Evolutionary conservation across 2,329 filamentous ascomycete species (phyloP), one percentile per base, ranked within the genome.

Genomic region (Coniosporium tulheliwenetii): DNA sequence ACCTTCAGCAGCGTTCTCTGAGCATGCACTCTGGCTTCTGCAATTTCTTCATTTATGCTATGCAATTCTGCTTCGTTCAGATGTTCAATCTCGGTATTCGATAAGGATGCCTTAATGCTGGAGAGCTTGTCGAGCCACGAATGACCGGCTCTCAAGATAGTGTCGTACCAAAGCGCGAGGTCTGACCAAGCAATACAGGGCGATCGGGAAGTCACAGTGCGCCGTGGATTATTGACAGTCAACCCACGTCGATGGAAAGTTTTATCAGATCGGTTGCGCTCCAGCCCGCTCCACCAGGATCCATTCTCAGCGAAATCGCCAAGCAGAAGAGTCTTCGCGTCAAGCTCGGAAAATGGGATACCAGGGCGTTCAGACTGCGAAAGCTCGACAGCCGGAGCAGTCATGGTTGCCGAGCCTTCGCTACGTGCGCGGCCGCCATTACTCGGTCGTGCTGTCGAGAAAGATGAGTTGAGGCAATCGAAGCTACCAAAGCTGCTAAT

Each of bases 261-360:
- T 47, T 60, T 54, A 16, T 55, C 54, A 2, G 50, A 47, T 2
- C 44, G 44, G 26, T 52, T 51, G n/a, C 51, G 60, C 15, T 58
- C 47, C 40, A 57, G 70, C 1, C 79, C 81, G 37, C 79, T 78
- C 82, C 83, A 89, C 84, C 82, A 89, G 7, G 73, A 74, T 2
- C 81, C 83, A 52, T 91, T 91, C 54, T 91, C 84, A 1, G 79
- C 81, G 48, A 87, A 69, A 50, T 87, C 75, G 2, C 82, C 83
- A 2, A 87, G 58, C 5, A 86, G 64, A 14, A 89, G 63, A 5
- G 81, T 71, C 52, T 86, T 91, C 1, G 80, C 74, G 54, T 91
- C 84, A 14, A 86, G 60, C 39, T 83, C 78, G 31, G 70, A 70
- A 3, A 77, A 44, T 7, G 19, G 19, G 19, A 26, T 26, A 7